Conservation (phyloP, 2,329 filamentous ascomycete species). For the Colletotrichum cereale region DNA sequence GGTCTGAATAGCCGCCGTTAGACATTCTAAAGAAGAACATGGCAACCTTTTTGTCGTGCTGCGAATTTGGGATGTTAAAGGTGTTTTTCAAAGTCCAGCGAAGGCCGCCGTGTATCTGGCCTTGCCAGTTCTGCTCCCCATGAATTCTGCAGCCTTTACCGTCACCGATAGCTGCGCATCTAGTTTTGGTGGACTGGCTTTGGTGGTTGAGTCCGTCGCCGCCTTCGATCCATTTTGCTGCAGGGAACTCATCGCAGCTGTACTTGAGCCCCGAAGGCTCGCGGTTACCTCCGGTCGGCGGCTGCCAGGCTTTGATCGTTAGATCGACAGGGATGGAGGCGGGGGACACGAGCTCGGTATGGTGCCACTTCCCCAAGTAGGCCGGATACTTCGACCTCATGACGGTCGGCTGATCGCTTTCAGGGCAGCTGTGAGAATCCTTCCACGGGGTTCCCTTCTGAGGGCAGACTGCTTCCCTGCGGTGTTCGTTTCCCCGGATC, state of each 20-base stretch:
- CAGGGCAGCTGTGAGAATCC: conserved; percentile 6
- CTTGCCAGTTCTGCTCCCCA: conserved; percentile 20
- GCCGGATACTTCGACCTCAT: conserved; percentile 9
- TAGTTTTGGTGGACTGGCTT: neutral
- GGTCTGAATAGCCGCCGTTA: conserved; percentile 18
- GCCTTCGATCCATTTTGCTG: conserved; percentile 21
- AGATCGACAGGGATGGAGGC: neutral
- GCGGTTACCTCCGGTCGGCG: neutral
- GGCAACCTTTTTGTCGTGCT: conserved; percentile 7
- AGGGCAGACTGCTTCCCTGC: conserved; percentile 10
- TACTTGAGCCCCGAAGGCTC: conserved; percentile 19
- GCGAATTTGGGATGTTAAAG: conserved; percentile 5
- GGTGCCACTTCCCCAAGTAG: conserved; percentile 8
- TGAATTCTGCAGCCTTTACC: conserved; percentile 1
- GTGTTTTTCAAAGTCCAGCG: conserved; percentile 6
- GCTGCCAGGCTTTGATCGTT: conserved; percentile 13
- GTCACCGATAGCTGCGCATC: conserved; percentile 11
- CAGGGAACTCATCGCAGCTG: conserved; percentile 30
- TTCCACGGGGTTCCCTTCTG: neutral
- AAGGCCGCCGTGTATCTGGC: neutral
- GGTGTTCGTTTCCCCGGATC: conserved; percentile 9
- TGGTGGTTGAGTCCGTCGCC: conserved; percentile 11
- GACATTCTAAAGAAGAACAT: conserved; percentile 19
- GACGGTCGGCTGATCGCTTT: conserved; percentile 13
- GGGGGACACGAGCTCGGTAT: conserved; percentile 7